These are phyloP conservation scores for Craterostigma plantagineum DNA, from an alignment of 257 asterid genomes.

Conservation along the genomic window DNA sequence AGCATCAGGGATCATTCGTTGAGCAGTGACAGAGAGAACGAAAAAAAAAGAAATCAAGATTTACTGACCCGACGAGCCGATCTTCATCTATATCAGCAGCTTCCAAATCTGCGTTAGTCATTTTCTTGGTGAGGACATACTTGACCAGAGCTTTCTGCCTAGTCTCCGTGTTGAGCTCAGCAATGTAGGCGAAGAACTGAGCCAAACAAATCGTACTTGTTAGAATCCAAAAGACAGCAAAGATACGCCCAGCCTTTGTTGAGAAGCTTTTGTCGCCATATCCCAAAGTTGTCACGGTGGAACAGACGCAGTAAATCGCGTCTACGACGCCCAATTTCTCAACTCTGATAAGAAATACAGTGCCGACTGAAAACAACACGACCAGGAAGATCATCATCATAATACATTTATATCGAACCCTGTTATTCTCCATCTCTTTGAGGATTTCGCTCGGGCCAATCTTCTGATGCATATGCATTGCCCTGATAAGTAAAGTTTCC, in stretches of 20 bases:
- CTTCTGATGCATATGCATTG: constrained; percentile 30
- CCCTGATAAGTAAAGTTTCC: constrained; percentile 42
- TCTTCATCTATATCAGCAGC: constrained; percentile 74
- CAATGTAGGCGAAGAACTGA: constrained; percentile 47
- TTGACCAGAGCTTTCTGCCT: constrained; percentile 42
- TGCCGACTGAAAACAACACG: constrained; percentile 37
- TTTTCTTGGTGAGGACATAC: constrained; percentile 34
- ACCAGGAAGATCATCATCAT: constrained; percentile 18
- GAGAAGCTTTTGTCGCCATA: constrained; percentile 93
- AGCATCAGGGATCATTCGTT: neutral
- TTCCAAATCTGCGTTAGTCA: constrained; percentile 70
- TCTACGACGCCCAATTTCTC: constrained; percentile 52
- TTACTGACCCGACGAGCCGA: constrained; percentile 55
- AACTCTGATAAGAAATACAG: constrained; percentile 26
- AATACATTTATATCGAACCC: constrained; percentile 38
- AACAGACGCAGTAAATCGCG: constrained; percentile 73
- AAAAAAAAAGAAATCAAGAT: neutral
- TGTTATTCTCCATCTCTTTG: constrained; percentile 45
- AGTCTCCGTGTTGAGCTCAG: constrained; percentile 63
- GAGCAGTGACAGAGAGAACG: neutral
- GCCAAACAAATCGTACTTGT: constrained; percentile 60
- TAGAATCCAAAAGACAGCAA: constrained; percentile 79
- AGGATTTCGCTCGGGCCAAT: constrained; percentile 24
- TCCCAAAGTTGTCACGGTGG: constrained; percentile 76
- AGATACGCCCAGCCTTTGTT: constrained; percentile 60